Evolutionary conservation across 2,329 filamentous ascomycete genomes (phyloP).

Genomic region (Fusarium robinianum): DNA sequence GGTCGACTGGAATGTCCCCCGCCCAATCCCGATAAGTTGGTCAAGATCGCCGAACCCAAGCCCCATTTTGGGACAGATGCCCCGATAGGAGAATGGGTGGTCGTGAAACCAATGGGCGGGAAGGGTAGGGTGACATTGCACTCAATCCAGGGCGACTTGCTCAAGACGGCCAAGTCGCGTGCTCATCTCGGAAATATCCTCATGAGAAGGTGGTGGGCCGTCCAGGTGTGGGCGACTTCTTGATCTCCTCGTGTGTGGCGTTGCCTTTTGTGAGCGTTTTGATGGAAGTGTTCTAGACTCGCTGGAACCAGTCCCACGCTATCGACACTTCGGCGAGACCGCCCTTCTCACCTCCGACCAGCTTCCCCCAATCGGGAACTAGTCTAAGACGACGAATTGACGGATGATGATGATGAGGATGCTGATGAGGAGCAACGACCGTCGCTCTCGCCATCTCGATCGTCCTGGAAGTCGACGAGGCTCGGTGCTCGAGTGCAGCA

Average conservation of each 20-base stretch:
- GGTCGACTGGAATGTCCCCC: not conserved
- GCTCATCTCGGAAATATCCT: too few relatives aligned
- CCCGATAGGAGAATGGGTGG: slow-evolving; percentile 18
- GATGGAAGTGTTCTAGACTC: too few relatives aligned
- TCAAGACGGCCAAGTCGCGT: too few relatives aligned
- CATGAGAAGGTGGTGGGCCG: too few relatives aligned
- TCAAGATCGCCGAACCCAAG: slow-evolving; percentile 18
- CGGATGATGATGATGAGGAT: slow-evolving; percentile 15
- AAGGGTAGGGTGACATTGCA: slow-evolving; percentile 8
- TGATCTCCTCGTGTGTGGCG: too few relatives aligned
- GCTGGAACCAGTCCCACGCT: too few relatives aligned
- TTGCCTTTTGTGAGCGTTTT: too few relatives aligned
- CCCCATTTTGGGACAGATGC: slow-evolving; percentile 20
- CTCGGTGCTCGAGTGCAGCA: slow-evolving; percentile 49
- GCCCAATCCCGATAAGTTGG: slow-evolving; percentile 12
- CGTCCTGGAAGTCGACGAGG: slow-evolving; percentile 37
- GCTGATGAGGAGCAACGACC: slow-evolving; percentile 22
- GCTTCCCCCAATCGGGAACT: slow-evolving; percentile 31
- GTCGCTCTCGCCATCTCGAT: slow-evolving; percentile 31
- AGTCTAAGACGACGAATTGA: slow-evolving; percentile 26
- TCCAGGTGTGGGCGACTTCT: too few relatives aligned
- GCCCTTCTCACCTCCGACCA: slow-evolving; percentile 23
- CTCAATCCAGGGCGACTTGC: too few relatives aligned
- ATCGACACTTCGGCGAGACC: slow-evolving; percentile 18
- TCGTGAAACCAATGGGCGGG: slow-evolving; percentile 18